These are phyloP conservation scores for Globisporangium nodosum DNA, from an alignment of 352 stramenopile species.

Conservation along the genomic window DNA sequence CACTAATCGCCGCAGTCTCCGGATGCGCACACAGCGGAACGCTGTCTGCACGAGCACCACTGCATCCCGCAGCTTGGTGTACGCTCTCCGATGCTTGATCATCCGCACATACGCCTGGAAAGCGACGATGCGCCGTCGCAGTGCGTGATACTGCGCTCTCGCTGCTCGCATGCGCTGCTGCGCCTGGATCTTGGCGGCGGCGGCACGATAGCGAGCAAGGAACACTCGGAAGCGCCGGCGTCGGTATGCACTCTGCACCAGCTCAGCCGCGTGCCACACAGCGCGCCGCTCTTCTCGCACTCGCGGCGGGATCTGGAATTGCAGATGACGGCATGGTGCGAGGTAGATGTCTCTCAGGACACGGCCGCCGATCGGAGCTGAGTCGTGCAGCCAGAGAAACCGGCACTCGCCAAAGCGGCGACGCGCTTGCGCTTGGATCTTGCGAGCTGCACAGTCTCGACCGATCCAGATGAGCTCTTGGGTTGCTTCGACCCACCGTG, in stretches of 20 bases:
- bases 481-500: constrained; percentile 47
- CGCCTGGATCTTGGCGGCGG: constrained; percentile 57
- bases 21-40: constrained; percentile 42
- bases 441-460: constrained; percentile 39
- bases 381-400: constrained; percentile 40
- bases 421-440: constrained; percentile 51
- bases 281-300: constrained; percentile 49
- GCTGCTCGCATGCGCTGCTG: constrained; percentile 43
- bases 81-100: constrained; percentile 34
- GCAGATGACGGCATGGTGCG: constrained; percentile 25
- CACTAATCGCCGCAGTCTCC: constrained; percentile 50
- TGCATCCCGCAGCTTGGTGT: constrained; percentile 34
- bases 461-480: constrained; percentile 54
- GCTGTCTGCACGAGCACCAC: constrained; percentile 50
- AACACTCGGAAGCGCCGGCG: constrained; percentile 47
- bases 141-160: constrained; percentile 19
- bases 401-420: constrained; percentile 28
- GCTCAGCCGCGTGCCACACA: constrained; percentile 51
- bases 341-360: constrained; percentile 59
- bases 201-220: constrained; percentile 43
- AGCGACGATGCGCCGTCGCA: constrained; percentile 36
- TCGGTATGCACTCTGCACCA: constrained; percentile 52
- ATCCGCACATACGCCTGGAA: constrained; percentile 57
- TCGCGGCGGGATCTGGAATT: constrained; percentile 38
- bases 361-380: constrained; percentile 30